Evolutionary conservation across 2,329 filamentous ascomycete genomes (phyloP).

Genomic region (Sporothrix globosa): DNA sequence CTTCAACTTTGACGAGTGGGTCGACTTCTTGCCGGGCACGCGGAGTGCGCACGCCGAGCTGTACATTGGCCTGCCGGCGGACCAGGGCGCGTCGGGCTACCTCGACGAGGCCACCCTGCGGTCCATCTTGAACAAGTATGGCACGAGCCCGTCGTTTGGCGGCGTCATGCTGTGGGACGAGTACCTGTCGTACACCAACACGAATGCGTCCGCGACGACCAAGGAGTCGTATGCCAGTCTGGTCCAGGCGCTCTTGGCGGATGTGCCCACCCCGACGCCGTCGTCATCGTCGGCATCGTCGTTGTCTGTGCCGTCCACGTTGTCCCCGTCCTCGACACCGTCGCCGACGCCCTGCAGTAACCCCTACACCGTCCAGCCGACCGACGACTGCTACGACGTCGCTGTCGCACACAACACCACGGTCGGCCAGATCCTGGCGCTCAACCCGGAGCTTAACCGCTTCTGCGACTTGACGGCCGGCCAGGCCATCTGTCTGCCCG

Average conservation of each 20-base stretch:
- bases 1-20: constrained; percentile 47
- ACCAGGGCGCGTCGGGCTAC: constrained; percentile 25
- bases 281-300: background rate
- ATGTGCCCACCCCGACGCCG: background rate
- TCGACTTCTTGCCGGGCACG: constrained; percentile 40
- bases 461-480: constrained; percentile 9
- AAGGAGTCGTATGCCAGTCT: constrained; percentile 9
- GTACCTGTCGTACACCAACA: constrained; percentile 35
- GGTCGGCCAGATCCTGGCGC: constrained; percentile 15
- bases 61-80: constrained; percentile 46
- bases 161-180: constrained; percentile 44
- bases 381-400: constrained; percentile 15
- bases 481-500: background rate
- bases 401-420: background rate
- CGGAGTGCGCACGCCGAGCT: constrained; percentile 45
- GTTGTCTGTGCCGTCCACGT: too few relatives aligned
- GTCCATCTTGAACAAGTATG: background rate
- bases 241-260: background rate
- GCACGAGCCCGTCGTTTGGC: constrained; percentile 38
- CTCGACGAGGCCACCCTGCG: constrained; percentile 8
- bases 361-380: constrained; percentile 7
- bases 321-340: background rate
- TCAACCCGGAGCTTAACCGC: constrained; percentile 6
- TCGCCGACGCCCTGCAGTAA: background rate
- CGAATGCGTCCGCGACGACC: background rate